Evolutionary conservation across 2,329 filamentous ascomycete species (phyloP).

Genomic region (Fusarium clavum): DNA sequence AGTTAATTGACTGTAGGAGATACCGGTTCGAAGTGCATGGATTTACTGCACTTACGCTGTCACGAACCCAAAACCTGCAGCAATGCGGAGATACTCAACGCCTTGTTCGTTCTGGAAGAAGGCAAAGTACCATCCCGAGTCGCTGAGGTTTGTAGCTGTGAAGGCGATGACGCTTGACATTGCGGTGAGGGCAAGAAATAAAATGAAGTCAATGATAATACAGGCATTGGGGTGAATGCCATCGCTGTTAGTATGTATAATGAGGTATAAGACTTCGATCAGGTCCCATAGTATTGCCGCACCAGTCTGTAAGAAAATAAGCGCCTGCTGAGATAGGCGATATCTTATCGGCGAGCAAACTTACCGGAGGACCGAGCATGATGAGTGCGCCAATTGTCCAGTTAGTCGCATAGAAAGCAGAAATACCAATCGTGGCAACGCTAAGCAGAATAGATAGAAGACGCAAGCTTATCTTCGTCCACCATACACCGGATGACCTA

Average conservation of each 20-base stretch:
- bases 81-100: not conserved
- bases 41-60: not conserved
- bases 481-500: not conserved
- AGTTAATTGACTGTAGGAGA: not conserved
- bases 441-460: not conserved
- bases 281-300: not conserved
- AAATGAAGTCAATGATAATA: not conserved
- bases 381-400: not conserved
- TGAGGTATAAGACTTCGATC: not conserved
- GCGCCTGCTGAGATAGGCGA: too few relatives aligned
- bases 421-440: not conserved
- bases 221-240: not conserved
- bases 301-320: not conserved
- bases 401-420: not conserved
- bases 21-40: fast-evolving
- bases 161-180: not conserved
- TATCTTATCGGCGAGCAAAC: not conserved
- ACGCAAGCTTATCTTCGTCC: not conserved
- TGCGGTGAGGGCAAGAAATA: not conserved
- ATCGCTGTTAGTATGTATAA: not conserved
- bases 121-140: not conserved
- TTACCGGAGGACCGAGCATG: not conserved
- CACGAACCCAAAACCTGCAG: not conserved
- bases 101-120: not conserved
- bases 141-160: not conserved